phyloP scores from a whole-genome alignment of 192 early-diverging fungal species.

The Podila verticillata region DNA sequence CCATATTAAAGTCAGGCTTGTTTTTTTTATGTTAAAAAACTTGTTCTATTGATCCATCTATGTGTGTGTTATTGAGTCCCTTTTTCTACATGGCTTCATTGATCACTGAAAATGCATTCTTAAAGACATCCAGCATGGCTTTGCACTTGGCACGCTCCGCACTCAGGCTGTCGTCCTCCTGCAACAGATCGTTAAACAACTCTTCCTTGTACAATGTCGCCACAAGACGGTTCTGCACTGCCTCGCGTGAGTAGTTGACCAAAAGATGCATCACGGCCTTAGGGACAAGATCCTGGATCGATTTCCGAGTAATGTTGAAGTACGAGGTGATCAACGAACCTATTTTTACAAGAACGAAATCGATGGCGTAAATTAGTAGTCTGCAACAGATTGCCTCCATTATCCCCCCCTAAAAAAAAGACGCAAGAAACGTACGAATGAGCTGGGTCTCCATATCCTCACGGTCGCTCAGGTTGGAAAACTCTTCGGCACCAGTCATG shows the following conservation, averaged over 20 bases:
- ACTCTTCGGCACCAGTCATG: conserved; percentile 23
- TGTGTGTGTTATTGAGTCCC: too few species aligned
- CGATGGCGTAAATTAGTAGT: not conserved
- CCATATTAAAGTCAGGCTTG: too few species aligned
- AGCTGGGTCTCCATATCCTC: conserved; percentile 84
- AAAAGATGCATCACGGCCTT: conserved; percentile 87
- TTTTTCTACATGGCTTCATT: conserved; percentile 61
- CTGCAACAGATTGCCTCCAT: not conserved
- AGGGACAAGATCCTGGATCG: conserved; percentile 83
- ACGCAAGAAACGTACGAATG: conserved; percentile 64
- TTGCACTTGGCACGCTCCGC: conserved; percentile 80
- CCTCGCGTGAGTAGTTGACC: conserved; percentile 78
- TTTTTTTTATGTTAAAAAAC: too few species aligned
- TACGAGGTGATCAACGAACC: conserved; percentile 80
- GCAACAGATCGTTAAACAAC: conserved; percentile 72
- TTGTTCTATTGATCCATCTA: too few species aligned
- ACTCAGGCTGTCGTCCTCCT: conserved; percentile 78
- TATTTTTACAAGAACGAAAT: conserved; percentile 13
- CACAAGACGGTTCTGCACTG: conserved; percentile 83
- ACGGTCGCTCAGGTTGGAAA: conserved; percentile 53
- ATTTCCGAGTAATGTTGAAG: conserved; percentile 83
- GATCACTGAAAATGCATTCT: conserved; percentile 78
- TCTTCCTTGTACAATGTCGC: conserved; percentile 78
- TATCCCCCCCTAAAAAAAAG: too few species aligned
- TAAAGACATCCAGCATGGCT: conserved; percentile 81